Evolutionary conservation across 495 filamentous ascomycete species (phyloP), one percentile per base, ranked within the genome.

Genomic region (Neurospora sp.): DNA sequence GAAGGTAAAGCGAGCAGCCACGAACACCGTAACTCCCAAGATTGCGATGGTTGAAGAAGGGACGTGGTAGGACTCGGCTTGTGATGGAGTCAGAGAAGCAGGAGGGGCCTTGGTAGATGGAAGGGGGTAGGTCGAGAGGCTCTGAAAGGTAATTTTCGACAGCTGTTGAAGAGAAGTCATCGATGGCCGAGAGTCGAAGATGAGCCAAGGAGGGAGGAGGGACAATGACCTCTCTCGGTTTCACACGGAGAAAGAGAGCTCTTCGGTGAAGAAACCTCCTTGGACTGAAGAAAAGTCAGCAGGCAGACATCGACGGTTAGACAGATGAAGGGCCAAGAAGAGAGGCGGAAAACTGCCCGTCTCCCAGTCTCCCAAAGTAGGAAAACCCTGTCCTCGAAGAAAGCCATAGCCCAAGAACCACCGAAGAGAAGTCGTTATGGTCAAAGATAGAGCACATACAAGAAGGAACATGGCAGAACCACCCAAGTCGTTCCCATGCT

Each of bases 41-140:
- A 1, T 44, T 44, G 42, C 3, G 7, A 4, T 44, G 18, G 1
- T 44, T 4, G 18, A 1, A 44, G 42, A 4, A 44, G 42, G 42
- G 42, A n/a, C 42, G 0, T 10, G 42, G 18, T 0, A 4, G 18
- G 2, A 10, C 3, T 4, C 0, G 9, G 42, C 0, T 0, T n/a
- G 42, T 18, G 16, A 44, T 1, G 7, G 3, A 9, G 42, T 4
- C 0, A 0, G 42, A 44, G 7, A n/a, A n/a, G 7, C 2, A 44
- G 7, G 42, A n/a, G 42, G 2, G 18, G 3, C 18, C 18, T n/a
- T 1, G 18, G 42, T n/a, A 1, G 18, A n/a, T 2, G 2, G 42
- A n/a, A 10, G 42, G 42, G 0, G 42, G 42, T 44, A n/a, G 42
- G 0, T 0, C 18, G 42, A n/a, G 8, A n/a, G 39, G 0, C 0